These are phyloP conservation scores for Capronia americana DNA, from an alignment of 2,329 filamentous ascomycete species.

Conservation along the genomic window DNA sequence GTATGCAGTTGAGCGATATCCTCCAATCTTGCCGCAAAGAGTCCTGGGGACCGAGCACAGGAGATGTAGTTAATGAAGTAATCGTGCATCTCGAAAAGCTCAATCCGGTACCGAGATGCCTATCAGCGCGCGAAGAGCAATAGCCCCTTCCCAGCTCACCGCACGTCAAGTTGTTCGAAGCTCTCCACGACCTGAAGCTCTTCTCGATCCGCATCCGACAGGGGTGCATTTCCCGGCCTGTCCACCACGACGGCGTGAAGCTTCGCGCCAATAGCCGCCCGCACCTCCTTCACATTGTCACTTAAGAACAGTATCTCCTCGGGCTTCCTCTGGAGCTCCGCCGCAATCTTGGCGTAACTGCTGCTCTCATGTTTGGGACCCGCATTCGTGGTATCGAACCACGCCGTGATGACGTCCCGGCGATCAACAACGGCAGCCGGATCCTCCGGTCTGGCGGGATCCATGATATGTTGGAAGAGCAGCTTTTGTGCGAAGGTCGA, in stretches of 20 bases:
- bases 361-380: slow-evolving; percentile 31
- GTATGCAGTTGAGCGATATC: neutral
- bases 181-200: slow-evolving; percentile 28
- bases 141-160: neutral
- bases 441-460: slow-evolving; percentile 12
- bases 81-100: neutral
- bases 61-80: neutral
- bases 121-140: neutral
- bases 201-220: slow-evolving; percentile 24
- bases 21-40: neutral
- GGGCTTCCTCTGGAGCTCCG: slow-evolving; percentile 19
- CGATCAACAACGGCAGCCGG: slow-evolving; percentile 21
- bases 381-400: slow-evolving; percentile 38
- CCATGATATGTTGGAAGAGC: slow-evolving; percentile 34
- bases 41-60: neutral
- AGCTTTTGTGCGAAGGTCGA: slow-evolving; percentile 38
- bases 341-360: slow-evolving; percentile 35
- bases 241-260: slow-evolving; percentile 33
- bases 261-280: slow-evolving; percentile 30
- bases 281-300: slow-evolving; percentile 36
- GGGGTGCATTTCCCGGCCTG: slow-evolving; percentile 33
- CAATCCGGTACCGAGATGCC: neutral
- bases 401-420: slow-evolving; percentile 21
- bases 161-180: slow-evolving; percentile 32
- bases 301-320: slow-evolving; percentile 36